Evolutionary conservation across 352 stramenopile species (phyloP), one percentile per base, ranked within the genome.

Genomic region (Phytophthora lateralis): DNA sequence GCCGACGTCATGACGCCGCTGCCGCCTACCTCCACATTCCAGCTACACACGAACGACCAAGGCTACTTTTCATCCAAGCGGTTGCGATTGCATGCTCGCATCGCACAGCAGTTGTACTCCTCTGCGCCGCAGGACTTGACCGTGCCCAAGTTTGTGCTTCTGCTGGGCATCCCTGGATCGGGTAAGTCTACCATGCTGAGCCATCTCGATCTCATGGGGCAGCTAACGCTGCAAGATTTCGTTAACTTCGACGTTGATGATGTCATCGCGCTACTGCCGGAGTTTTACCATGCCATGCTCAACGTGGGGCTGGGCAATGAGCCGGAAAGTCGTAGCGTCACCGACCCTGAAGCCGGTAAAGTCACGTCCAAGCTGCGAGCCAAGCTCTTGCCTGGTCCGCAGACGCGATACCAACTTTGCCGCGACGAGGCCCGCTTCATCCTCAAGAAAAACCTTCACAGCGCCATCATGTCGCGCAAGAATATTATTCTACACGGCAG

Each of bases 181-280:
- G 84, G 80, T 18, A 93, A 93, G 59, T 90, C 80, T 12, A 91
- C 81, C 5, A 89, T 93, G 58, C 56, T 93, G 55, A 87, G 80
- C 30, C 79, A 91, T 63, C 63, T 93, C 30, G 81, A 93, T 38
- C 73, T 83, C 27, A 82, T 86, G 15, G 77, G 71, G 11, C 75
- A 89, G 53, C 73, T 92, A 56, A 86, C 76, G 21, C 53, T 92
- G 15, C 71, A 80, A n/a, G 82, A 91, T 37, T 93, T 88, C 71
- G 84, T 91, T 41, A 93, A 91, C 65, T 93, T 93, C 54, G 84
- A 91, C 35, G 78, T 93, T 6, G 84, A 93, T 60, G 84, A 93
- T 60, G 66, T 90, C 30, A 91, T 91, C 54, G 82, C 84, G 17
- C 69, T 93, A 48, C 61, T 93, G 24, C 84, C 82, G 8, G 82